Evolutionary conservation across 148 eudicot genomes (phyloP).

Genomic region (Agrostemma githago): DNA sequence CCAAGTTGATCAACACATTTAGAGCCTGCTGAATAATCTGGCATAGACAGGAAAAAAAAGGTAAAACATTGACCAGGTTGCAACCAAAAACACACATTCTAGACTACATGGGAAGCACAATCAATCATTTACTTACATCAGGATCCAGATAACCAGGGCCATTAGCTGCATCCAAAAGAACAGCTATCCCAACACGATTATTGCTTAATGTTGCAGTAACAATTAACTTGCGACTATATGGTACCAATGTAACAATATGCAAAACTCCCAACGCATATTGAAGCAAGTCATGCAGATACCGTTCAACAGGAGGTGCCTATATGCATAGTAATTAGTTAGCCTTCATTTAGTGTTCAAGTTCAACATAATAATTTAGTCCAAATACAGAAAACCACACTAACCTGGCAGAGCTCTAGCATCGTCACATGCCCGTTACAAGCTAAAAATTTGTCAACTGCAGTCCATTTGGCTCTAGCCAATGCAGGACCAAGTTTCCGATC

Average conservation of each 20-base stretch:
- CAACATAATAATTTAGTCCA: conserved; percentile 5
- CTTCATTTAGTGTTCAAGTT: not conserved
- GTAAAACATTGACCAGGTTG: not conserved
- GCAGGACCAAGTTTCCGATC: conserved; percentile 96
- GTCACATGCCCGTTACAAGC: conserved; percentile 80
- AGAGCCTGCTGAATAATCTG: conserved; percentile 94
- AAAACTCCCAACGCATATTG: conserved; percentile 93
- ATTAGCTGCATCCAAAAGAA: conserved; percentile 87
- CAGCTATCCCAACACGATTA: conserved; percentile 93
- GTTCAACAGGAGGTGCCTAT: conserved; percentile 92
- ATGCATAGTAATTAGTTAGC: conserved; percentile 13
- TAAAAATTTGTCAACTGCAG: conserved; percentile 82
- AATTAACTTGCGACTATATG: conserved; percentile 75
- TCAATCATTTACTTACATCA: conserved; percentile 50
- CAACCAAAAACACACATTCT: not conserved
- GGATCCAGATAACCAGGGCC: conserved; percentile 85
- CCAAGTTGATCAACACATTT: conserved; percentile 85
- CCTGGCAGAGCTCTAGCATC: conserved; percentile 98
- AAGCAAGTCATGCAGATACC: conserved; percentile 93
- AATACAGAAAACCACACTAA: conserved; percentile 14
- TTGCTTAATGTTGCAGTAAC: conserved; percentile 84
- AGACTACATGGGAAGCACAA: conserved; percentile 1
- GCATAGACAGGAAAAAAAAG: conserved; percentile 14
- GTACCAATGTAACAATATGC: conserved; percentile 85
- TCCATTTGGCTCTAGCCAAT: conserved; percentile 79